phyloP scores from a whole-genome alignment of 139 green algal species.

The Haematococcus sp. region DNA sequence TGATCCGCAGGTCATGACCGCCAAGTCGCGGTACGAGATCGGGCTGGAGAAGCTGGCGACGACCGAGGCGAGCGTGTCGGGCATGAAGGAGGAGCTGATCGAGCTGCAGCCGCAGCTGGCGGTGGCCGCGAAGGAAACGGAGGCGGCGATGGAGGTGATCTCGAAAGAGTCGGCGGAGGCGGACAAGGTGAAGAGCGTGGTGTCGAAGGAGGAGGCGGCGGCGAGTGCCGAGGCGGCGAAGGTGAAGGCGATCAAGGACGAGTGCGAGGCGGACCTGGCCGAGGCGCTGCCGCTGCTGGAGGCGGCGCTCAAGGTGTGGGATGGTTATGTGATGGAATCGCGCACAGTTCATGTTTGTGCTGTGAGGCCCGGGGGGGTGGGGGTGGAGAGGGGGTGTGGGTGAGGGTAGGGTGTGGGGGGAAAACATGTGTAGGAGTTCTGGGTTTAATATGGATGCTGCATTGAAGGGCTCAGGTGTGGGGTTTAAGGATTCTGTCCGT shows the following conservation, averaged over 20 bases:
- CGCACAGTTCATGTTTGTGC: not conserved
- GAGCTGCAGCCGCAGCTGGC: constrained; percentile 78
- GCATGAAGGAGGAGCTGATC: constrained; percentile 81
- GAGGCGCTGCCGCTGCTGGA: constrained; percentile 73
- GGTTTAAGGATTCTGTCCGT: too few species aligned
- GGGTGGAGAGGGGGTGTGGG: not conserved
- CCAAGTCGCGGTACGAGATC: constrained; percentile 65
- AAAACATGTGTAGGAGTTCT: too few species aligned
- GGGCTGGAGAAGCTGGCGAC: constrained; percentile 73
- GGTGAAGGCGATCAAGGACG: constrained; percentile 79
- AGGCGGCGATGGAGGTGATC: constrained; percentile 63
- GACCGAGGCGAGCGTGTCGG: constrained; percentile 54
- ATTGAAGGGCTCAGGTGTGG: too few species aligned
- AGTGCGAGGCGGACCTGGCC: constrained; percentile 66
- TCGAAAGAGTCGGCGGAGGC: constrained; percentile 60
- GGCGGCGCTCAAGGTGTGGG: constrained; percentile 45
- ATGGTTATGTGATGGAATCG: too few species aligned
- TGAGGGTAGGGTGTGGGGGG: too few species aligned
- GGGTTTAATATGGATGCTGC: too few species aligned
- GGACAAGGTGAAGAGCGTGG: constrained; percentile 72
- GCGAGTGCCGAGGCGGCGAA: constrained; percentile 64
- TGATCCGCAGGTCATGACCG: constrained; percentile 51
- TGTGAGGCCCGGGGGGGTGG: not conserved
- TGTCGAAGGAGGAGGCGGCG: constrained; percentile 69
- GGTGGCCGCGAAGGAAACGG: constrained; percentile 63